Conservation (phyloP, 2,329 filamentous ascomycete species). For the Metarhizium humberi region DNA sequence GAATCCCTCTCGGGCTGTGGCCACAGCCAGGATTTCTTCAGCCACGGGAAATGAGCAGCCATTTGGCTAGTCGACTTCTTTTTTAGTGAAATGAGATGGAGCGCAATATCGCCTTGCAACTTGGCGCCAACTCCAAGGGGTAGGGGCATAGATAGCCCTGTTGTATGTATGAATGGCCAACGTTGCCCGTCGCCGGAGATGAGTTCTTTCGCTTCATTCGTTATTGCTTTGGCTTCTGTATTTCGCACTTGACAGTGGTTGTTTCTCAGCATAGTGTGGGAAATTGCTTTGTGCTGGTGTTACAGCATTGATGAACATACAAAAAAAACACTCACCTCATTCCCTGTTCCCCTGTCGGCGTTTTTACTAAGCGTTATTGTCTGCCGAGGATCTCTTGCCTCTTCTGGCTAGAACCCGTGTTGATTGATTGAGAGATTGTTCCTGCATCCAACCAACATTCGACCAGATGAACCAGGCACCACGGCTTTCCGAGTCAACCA, state of each 20-base stretch:
- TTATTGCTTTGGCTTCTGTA: too few species aligned
- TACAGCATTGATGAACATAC: too few species aligned
- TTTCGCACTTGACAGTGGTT: too few species aligned
- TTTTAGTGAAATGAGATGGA: constrained; percentile 1
- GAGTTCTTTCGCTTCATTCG: too few species aligned
- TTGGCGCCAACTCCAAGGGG: neutral
- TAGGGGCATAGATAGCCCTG: neutral
- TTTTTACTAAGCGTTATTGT: neutral
- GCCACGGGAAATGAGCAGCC: neutral
- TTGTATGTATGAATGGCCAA: neutral
- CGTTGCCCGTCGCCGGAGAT: neutral
- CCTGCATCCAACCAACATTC: constrained; percentile 15
- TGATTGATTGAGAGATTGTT: constrained; percentile 18
- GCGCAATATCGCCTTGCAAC: neutral
- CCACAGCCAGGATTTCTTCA: neutral
- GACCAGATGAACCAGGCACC: neutral
- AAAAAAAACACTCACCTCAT: neutral
- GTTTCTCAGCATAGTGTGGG: too few species aligned
- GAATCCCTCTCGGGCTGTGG: neutral
- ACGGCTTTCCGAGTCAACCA: neutral
- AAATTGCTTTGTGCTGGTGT: too few species aligned
- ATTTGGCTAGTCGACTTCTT: neutral
- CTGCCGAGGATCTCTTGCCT: constrained; percentile 7
- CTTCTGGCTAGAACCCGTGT: constrained; percentile 8
- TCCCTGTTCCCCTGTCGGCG: neutral